These are phyloP conservation scores for Salix udensis DNA, from an alignment of 345 rosid species.

Conservation along the genomic window DNA sequence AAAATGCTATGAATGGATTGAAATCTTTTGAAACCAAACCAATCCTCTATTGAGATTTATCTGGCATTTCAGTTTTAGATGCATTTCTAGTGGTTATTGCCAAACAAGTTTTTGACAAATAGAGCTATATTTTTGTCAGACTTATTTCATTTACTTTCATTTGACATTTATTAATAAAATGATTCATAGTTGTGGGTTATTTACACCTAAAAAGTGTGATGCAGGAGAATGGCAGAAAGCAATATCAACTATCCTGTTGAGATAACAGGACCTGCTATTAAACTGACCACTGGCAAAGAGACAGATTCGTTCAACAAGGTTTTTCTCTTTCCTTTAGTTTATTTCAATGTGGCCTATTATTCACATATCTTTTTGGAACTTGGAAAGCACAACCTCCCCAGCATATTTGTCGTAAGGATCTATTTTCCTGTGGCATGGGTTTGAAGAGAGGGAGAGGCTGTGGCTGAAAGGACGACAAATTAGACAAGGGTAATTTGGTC, in stretches of 20 bases:
- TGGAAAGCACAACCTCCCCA: not conserved
- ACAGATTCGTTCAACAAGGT: slow-evolving; percentile 84
- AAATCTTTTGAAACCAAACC: not conserved
- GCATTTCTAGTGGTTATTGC: not conserved
- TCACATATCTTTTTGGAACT: not conserved
- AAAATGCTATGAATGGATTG: not conserved
- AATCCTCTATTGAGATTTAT: not conserved
- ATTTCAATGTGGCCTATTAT: not conserved
- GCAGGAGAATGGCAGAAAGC: slow-evolving; percentile 49
- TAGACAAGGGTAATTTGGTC: not conserved
- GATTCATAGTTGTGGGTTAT: slow-evolving; percentile 10
- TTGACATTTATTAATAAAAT: slow-evolving; percentile 1
- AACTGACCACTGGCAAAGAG: slow-evolving; percentile 34
- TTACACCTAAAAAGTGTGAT: slow-evolving; percentile 23
- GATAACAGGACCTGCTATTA: slow-evolving; percentile 31
- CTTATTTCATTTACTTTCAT: not conserved
- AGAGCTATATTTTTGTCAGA: not conserved
- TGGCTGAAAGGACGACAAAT: not conserved
- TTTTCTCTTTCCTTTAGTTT: slow-evolving; percentile 11
- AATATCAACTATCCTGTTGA: slow-evolving; percentile 24
- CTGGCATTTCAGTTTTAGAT: slow-evolving; percentile 6
- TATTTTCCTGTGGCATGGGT: not conserved
- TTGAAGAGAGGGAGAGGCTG: not conserved
- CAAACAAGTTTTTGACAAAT: not conserved
- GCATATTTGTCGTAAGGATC: not conserved